Conservation (phyloP, 2,329 filamentous ascomycete species). For the Arthrinium phaeospermum region DNA sequence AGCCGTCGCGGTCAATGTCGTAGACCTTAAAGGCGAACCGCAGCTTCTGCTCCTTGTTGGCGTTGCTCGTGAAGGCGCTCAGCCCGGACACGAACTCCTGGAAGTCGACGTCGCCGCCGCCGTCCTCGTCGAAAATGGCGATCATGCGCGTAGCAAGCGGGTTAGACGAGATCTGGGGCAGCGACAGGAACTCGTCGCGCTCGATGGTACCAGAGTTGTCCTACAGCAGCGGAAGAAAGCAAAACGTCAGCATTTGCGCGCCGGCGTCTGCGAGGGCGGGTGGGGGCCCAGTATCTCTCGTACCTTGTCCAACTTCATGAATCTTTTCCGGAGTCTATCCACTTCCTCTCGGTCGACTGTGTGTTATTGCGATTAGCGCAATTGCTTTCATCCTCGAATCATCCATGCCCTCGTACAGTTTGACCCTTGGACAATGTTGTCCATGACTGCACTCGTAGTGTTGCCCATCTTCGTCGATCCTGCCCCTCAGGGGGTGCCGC, state of each 20-base stretch:
- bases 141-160: slow-evolving; percentile 98
- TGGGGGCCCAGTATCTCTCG: slow-evolving; percentile 27
- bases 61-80: slow-evolving; percentile 94
- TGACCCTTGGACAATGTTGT: slow-evolving; percentile 94
- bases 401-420: slow-evolving; percentile 71
- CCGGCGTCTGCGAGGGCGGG: slow-evolving; percentile 20
- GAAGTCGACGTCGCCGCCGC: slow-evolving; percentile 96
- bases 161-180: slow-evolving; percentile 97
- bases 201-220: slow-evolving; percentile 99
- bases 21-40: slow-evolving; percentile 99
- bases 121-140: slow-evolving; percentile 98
- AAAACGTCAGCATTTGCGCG: slow-evolving; percentile 20
- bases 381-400: neutral
- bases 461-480: slow-evolving; percentile 61
- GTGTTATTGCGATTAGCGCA: slow-evolving; percentile 12
- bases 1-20: slow-evolving; percentile 98
- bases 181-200: slow-evolving; percentile 94
- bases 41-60: slow-evolving; percentile 98
- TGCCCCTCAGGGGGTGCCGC: slow-evolving; percentile 19
- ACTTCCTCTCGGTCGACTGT: slow-evolving; percentile 97
- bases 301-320: slow-evolving; percentile 99
- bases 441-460: slow-evolving; percentile 76
- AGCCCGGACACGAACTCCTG: slow-evolving; percentile 97
- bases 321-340: slow-evolving; percentile 91
- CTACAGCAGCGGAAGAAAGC: slow-evolving; percentile 40